A percentile compares a stretch with the other conserved stretches of the same genome.
phyloP scores from a whole-genome alignment of 768 basidiomycete genomes.

The Lactifluus pinguis region DNA sequence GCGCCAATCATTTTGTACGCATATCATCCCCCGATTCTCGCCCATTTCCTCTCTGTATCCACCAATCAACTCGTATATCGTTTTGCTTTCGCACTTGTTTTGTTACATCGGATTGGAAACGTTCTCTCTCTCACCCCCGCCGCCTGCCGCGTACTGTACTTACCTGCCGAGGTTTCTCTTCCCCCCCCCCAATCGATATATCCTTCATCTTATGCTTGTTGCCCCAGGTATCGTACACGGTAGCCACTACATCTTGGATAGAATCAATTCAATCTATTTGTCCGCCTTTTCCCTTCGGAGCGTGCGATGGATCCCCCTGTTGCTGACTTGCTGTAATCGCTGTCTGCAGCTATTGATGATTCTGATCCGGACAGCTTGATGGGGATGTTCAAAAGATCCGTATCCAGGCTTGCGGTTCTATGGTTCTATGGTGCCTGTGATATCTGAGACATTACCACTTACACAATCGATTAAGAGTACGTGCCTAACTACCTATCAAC shows the following conservation, averaged over 20 bases:
- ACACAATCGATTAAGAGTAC: too few relatives aligned
- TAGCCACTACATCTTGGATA: conserved; percentile 1
- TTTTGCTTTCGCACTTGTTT: conserved; percentile 17
- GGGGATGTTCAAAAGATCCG: too few relatives aligned
- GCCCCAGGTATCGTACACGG: not conserved
- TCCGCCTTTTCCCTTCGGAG: not conserved
- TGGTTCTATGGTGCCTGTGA: too few relatives aligned
- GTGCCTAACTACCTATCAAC: too few relatives aligned
- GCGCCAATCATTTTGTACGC: not conserved
- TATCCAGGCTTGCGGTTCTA: too few relatives aligned
- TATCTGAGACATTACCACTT: too few relatives aligned
- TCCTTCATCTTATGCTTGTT: not conserved
- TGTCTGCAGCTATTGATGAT: not conserved
- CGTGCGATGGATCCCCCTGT: not conserved
- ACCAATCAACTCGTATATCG: conserved; percentile 3
- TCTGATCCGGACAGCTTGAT: too few relatives aligned
- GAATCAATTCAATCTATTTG: not conserved
- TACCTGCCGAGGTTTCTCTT: not conserved
- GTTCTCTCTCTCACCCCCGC: not conserved
- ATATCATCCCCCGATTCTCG: not conserved
- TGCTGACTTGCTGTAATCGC: not conserved
- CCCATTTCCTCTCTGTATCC: not conserved
- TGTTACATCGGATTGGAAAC: conserved; percentile 10
- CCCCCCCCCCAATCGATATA: not conserved
- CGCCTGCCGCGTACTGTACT: not conserved